Conservation (phyloP, 2,329 filamentous ascomycete genomes). For the Scytalidium lignicola region DNA sequence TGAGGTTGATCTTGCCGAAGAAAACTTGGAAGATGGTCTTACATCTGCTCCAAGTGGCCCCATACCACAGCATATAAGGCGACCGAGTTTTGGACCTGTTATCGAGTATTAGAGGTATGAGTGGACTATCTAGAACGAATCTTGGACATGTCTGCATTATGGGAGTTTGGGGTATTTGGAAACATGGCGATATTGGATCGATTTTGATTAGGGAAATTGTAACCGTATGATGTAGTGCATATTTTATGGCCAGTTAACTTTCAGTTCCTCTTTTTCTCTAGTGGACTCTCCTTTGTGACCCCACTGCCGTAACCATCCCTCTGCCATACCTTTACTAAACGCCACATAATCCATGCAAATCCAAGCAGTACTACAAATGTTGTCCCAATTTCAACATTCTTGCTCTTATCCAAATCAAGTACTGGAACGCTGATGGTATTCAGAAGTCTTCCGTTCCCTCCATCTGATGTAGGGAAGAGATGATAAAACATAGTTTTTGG, state of each 20-base stretch:
- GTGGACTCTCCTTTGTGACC: background rate
- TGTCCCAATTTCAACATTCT: conserved; percentile 49
- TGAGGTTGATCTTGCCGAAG: conserved; percentile 21
- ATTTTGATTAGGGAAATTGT: background rate
- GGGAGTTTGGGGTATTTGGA: background rate
- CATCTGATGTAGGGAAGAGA: conserved; percentile 41
- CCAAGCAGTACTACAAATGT: conserved; percentile 54
- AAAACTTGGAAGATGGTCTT: conserved; percentile 2
- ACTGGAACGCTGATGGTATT: conserved; percentile 61
- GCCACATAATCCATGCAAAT: conserved; percentile 64
- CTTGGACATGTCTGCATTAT: background rate
- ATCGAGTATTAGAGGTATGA: conserved; percentile 1
- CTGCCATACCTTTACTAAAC: conserved; percentile 20
- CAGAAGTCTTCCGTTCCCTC: conserved; percentile 34
- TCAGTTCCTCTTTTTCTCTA: conserved; percentile 17
- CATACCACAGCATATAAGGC: background rate
- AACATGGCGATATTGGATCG: background rate
- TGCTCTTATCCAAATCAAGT: conserved; percentile 46
- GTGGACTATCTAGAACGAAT: background rate
- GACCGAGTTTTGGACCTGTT: background rate
- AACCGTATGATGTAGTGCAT: background rate
- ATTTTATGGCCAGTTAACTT: background rate
- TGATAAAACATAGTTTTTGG: conserved; percentile 81
- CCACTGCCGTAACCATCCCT: conserved; percentile 17
- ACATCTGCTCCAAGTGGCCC: background rate